A percentile compares a stretch with the other conserved stretches of the same genome.
Conservation (phyloP, 306 rosid genomes). For the Sphenostylis stenocarpa region DNA sequence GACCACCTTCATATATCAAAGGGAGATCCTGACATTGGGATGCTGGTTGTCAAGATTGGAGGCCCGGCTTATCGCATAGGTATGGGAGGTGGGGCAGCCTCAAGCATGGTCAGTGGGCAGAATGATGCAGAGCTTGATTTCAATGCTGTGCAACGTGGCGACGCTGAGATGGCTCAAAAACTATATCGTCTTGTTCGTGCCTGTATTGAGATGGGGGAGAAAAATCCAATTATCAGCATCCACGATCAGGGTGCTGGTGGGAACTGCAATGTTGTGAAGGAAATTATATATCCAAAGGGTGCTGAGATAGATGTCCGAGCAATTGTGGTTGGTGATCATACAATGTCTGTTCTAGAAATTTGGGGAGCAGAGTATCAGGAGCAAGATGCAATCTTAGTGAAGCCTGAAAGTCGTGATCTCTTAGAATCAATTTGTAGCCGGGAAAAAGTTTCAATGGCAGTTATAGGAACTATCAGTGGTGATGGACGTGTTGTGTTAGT, state of each 20-base stretch:
- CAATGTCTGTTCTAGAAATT: constrained; percentile 91
- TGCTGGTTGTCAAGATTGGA: constrained; percentile 93
- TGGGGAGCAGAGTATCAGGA: constrained; percentile 98
- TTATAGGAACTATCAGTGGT: constrained; percentile 78
- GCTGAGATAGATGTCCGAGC: constrained; percentile 77
- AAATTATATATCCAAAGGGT: constrained; percentile 79
- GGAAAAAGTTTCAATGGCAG: constrained; percentile 91
- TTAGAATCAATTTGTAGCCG: constrained; percentile 72
- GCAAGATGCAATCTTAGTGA: constrained; percentile 89
- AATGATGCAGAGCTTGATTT: constrained; percentile 90
- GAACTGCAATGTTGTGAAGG: constrained; percentile 91
- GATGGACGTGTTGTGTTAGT: constrained; percentile 72
- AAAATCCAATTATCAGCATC: constrained; percentile 83
- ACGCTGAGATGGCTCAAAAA: constrained; percentile 97
- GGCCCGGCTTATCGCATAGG: constrained; percentile 94
- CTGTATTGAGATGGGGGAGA: constrained; percentile 90
- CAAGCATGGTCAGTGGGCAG: constrained; percentile 95
- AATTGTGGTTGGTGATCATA: constrained; percentile 82
- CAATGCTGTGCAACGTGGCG: constrained; percentile 91
- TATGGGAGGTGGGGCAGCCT: constrained; percentile 96
- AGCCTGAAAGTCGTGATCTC: constrained; percentile 67
- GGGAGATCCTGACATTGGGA: constrained; percentile 87
- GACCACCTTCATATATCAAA: constrained; percentile 76
- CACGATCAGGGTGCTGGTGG: constrained; percentile 99
- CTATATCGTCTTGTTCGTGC: constrained; percentile 91